Evolutionary conservation across 2,329 filamentous ascomycete genomes (phyloP).

Genomic region (Simplicillium sp.): DNA sequence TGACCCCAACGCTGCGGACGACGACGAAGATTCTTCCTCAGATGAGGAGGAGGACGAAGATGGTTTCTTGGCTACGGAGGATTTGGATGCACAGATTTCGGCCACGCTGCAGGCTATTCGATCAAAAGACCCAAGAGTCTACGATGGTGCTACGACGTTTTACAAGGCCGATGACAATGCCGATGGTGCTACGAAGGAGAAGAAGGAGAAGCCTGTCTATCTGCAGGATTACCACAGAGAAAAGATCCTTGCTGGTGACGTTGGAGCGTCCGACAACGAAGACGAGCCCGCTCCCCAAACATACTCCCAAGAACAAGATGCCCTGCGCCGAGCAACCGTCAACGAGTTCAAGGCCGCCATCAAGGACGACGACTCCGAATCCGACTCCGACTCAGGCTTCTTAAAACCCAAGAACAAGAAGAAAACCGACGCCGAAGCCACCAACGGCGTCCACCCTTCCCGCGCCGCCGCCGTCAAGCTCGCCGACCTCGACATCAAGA

Average conservation of each 20-base stretch:
- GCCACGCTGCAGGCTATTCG: conserved; percentile 81
- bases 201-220: conserved; percentile 76
- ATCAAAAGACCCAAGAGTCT: conserved; percentile 83
- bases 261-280: conserved; percentile 49
- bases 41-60: conserved; percentile 86
- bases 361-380: conserved; percentile 29
- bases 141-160: conserved; percentile 72
- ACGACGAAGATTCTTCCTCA: conserved; percentile 55
- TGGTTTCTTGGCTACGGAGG: conserved; percentile 75
- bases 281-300: conserved; percentile 49
- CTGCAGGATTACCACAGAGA: conserved; percentile 87
- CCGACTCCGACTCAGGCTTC: conserved; percentile 53
- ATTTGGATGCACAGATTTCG: conserved; percentile 77
- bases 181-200: conserved; percentile 28
- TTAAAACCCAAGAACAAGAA: conserved; percentile 65
- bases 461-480: conserved; percentile 36
- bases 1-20: conserved; percentile 32
- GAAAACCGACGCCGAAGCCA: conserved; percentile 16
- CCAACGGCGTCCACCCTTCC: conserved; percentile 47
- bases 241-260: conserved; percentile 68
- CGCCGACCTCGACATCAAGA: conserved; percentile 55
- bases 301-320: conserved; percentile 82
- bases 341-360: conserved; percentile 66
- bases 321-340: conserved; percentile 67
- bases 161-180: conserved; percentile 56